phyloP scores from a whole-genome alignment of 1,284 basidiomycete genomes.

The Mrakiaceae sp. region DNA sequence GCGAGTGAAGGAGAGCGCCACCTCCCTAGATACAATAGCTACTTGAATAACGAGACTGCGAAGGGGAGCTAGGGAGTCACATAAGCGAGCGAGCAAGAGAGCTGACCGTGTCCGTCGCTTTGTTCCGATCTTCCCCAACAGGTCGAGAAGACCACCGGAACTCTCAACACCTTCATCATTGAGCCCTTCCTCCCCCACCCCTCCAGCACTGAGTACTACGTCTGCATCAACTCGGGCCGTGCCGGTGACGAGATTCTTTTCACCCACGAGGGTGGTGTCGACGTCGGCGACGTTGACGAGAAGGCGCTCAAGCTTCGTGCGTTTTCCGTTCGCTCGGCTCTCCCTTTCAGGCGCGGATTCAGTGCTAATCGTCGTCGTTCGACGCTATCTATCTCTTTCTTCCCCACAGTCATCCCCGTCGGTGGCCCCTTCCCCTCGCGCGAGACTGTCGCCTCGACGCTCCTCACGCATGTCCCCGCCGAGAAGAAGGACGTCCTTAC shows the following conservation, averaged over 20 bases:
- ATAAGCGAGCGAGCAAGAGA: neutral
- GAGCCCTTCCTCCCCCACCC: conserved; percentile 97
- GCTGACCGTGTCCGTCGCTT: neutral
- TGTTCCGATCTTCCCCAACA: conserved; percentile 28
- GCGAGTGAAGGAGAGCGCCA: too few species aligned
- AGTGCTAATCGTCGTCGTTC: neutral
- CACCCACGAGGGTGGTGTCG: conserved; percentile 98
- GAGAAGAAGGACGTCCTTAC: conserved; percentile 75
- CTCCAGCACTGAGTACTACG: conserved; percentile 89
- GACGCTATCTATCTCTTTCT: neutral
- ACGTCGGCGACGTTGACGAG: conserved; percentile 96
- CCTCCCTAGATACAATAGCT: too few species aligned
- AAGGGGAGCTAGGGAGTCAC: too few species aligned
- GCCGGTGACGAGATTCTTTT: conserved; percentile 96
- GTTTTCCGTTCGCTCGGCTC: neutral
- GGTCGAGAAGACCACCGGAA: conserved; percentile 89
- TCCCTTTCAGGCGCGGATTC: neutral
- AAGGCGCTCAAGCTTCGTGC: conserved; percentile 73
- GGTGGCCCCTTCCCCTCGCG: conserved; percentile 58
- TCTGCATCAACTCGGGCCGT: conserved; percentile 92
- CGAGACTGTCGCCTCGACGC: conserved; percentile 56
- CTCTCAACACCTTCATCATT: conserved; percentile 93
- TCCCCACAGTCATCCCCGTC: conserved; percentile 22
- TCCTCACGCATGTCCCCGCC: conserved; percentile 65
- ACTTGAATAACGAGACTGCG: too few species aligned